Evolutionary conservation across 2,329 filamentous ascomycete species (phyloP).

Genomic region (Cercospora nicotianae): DNA sequence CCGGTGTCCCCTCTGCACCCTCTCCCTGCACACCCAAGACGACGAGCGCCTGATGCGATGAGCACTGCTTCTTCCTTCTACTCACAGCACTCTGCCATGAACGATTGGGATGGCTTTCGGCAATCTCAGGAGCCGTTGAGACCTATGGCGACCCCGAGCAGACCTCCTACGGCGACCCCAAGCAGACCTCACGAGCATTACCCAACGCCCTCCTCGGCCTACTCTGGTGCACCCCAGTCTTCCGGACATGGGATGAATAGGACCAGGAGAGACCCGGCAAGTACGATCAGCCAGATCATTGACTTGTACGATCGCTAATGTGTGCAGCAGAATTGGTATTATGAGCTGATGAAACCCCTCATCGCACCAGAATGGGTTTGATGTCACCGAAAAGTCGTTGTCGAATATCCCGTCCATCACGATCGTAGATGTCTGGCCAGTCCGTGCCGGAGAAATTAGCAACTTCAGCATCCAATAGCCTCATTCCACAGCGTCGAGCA

Average conservation of each 20-base stretch:
- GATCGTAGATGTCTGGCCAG: not conserved
- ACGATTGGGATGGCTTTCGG: not conserved
- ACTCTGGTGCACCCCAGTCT: conserved; percentile 2
- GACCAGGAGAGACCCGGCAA: not conserved
- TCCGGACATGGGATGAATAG: not conserved
- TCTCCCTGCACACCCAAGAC: not conserved
- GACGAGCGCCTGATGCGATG: not conserved
- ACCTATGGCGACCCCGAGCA: not conserved
- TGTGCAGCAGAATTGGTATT: not conserved
- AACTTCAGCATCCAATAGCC: not conserved
- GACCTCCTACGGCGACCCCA: not conserved
- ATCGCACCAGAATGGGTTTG: not conserved
- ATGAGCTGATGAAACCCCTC: not conserved
- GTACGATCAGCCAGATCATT: conserved; percentile 13
- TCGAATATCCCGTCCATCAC: not conserved
- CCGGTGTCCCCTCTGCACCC: not conserved
- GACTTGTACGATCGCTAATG: conserved; percentile 6
- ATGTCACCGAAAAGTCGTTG: not conserved
- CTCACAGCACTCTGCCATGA: not conserved
- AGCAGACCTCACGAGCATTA: not conserved
- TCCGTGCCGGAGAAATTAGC: not conserved
- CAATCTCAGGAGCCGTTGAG: not conserved
- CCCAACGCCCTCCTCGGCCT: conserved; percentile 2
- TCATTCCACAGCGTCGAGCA: not conserved
- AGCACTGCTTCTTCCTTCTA: conserved; percentile 2